A percentile compares a stretch with the other conserved stretches of the same genome.
These are phyloP conservation scores for Ogataea wickerhamii DNA, from an alignment of 805 yeast genomes.

Conservation along the genomic window DNA sequence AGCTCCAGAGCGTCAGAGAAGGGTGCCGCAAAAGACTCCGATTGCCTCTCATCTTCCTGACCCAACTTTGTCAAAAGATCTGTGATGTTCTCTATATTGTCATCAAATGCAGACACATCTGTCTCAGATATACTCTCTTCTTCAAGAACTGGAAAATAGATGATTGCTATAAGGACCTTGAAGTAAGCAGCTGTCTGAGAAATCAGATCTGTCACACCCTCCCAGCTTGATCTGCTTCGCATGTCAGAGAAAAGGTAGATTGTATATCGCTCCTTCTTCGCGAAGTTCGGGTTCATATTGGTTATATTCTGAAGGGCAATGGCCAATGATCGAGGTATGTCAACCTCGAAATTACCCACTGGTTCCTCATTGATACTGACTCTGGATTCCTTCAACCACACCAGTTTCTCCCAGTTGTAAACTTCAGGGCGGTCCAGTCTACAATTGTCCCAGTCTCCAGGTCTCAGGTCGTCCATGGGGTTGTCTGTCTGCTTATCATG, in stretches of 20 bases:
- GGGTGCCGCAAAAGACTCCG: conserved; percentile 14
- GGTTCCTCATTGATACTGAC: conserved; percentile 18
- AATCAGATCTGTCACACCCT: conserved; percentile 14
- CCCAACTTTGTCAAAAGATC: conserved; percentile 8
- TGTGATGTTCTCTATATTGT: conserved; percentile 8
- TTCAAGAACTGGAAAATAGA: conserved; percentile 15
- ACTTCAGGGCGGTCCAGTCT: conserved; percentile 15
- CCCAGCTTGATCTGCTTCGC: conserved; percentile 17
- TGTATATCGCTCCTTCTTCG: conserved; percentile 15
- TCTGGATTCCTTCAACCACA: conserved; percentile 8
- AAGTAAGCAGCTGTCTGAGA: conserved; percentile 9
- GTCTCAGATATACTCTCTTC: conserved; percentile 1
- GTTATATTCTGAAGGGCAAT: conserved; percentile 22
- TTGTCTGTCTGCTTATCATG: conserved; percentile 28
- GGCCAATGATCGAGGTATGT: conserved; percentile 26
- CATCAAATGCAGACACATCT: conserved; percentile 5
- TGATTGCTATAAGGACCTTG: conserved; percentile 14
- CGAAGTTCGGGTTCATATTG: conserved; percentile 10
- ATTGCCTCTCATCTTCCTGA: conserved; percentile 11
- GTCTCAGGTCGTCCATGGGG: conserved; percentile 18
- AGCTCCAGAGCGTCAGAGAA: conserved; percentile 13
- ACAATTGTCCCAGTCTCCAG: conserved; percentile 25
- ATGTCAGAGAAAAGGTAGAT: conserved; percentile 20
- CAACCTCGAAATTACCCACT: conserved; percentile 23
- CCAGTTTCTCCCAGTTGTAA: conserved; percentile 18